Evolutionary conservation across 176 grass and related monocot genomes (phyloP), one percentile per base, ranked within the genome.

Genomic region (Tillandsia leiboldiana): DNA sequence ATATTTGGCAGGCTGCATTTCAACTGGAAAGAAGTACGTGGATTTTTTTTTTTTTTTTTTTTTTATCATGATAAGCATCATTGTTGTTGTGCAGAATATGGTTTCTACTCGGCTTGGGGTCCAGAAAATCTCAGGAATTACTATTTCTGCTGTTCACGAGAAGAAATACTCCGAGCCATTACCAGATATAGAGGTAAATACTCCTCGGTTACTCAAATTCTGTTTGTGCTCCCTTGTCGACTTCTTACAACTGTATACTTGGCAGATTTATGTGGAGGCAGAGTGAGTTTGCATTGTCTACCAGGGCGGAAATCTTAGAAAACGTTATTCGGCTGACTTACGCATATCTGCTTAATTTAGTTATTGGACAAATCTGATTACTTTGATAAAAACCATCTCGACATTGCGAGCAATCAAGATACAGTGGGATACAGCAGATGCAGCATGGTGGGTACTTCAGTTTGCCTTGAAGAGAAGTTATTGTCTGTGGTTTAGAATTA

Each of bases 71-170:
- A 72, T 73, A 23, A 70, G 71, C 6, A 71, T 74, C 83, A 53
- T 28, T 67, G 80, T 71, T 52, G 20, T 69, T 58, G 22, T 77
- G 68, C 89, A 99, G 94, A 88, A 88, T 68, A 75, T 99, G 89
- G 78, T 99, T 62, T 84, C 94, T 68, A 90, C 87, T 51, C 85
- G 85, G 77, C 80, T 93, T 20, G 94, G 94, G 10, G 84, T 99
- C 18, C 94, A 99, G 72, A 93, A 83, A 66, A 90, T 99, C 53
- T 99, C 94, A 0, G 89, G 94, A 84, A 90, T 99, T 33, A 86
- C 86, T 18, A 22, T 99, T 57, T 77, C 86, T 48, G 89, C 90
- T 53, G 82, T 90, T 50, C 87, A 85, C 72, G 87, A 99, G 75
- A 93, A 87, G 94, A 90, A 99, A 75, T 52, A 79, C 49, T 90